Base-by-base conservation (phyloP, 176 grass and related monocot species). In the Bromus sterilis region DNA sequence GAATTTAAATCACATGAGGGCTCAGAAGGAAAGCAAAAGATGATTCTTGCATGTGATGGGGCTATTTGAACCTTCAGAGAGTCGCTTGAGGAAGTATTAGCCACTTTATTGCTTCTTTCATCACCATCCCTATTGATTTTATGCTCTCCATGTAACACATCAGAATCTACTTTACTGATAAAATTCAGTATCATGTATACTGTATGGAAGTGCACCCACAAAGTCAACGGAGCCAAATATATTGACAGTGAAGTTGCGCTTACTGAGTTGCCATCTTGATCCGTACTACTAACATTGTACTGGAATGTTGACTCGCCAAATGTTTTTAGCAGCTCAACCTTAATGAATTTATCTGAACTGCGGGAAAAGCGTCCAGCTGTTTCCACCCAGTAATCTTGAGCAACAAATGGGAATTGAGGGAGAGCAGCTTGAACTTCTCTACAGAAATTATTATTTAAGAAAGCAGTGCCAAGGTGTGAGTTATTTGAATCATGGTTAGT, bases 171-270 rank as follows among this genome's bases (percentile, higher is more conserved):
- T 86, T 86, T 72, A 69, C 66, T 93, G 23, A 91, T 59, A 79
- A 99, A 86, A 74, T 88, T 70, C 77, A 91, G 60, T 79, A 99
- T 63, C 76, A 88, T 86, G 77, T 95, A 75, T 77, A 99, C 25
- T 41, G 92, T 83, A 84, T 91, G 89, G 63, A 93, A 93, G 82
- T 99, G 96, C 65, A 95, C 82, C 93, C 96, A 99, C 32, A 91
- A 88, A 71, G 89, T 63, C 39, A 93, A 85, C 85, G 90, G 89
- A 79, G 96, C 88, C 71, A 95, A 80, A 86, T 61, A 60, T 5
- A 99, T 72, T 20, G 59, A 85, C 53, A 99, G 59, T 74, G 82
- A 95, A 82, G 84, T 89, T 81, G 78, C 86, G 76, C 79, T 80
- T 72, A 83, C 78, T 49, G 71, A 59, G 58, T 84, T 86, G 46